phyloP scores from a whole-genome alignment of 306 rosid species.

The Corylus avellana region DNA sequence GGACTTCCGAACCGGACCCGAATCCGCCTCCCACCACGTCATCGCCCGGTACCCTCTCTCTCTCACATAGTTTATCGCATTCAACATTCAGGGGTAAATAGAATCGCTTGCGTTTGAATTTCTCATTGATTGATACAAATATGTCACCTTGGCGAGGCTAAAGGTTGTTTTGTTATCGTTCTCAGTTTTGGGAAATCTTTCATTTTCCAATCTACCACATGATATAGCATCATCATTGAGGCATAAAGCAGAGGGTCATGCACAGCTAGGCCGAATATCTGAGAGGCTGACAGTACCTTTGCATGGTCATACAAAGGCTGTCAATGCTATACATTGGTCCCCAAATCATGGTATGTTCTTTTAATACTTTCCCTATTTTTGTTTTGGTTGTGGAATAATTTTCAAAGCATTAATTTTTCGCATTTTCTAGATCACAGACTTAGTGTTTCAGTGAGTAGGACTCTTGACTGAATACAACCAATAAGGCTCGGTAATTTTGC shows the following conservation, averaged over 20 bases:
- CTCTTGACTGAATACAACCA: not conserved
- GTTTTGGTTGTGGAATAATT: too few relatives aligned
- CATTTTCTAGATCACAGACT: too few relatives aligned
- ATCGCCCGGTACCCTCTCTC: slow-evolving; percentile 42
- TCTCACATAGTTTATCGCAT: not conserved
- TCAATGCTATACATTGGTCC: slow-evolving; percentile 81
- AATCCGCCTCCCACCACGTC: slow-evolving; percentile 32
- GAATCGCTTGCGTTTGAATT: slow-evolving; percentile 3
- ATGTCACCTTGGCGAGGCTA: not conserved
- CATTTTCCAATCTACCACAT: slow-evolving; percentile 50
- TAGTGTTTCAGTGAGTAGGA: not conserved
- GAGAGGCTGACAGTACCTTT: slow-evolving; percentile 54
- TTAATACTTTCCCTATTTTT: not conserved
- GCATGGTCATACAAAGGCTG: slow-evolving; percentile 62
- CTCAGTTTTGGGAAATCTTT: slow-evolving; percentile 58
- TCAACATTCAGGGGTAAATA: not conserved
- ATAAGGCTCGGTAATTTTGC: not conserved
- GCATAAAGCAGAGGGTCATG: slow-evolving; percentile 40
- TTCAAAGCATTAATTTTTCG: too few relatives aligned
- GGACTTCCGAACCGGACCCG: slow-evolving; percentile 29
- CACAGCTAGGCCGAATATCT: slow-evolving; percentile 31
- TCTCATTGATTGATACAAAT: slow-evolving; percentile 9
- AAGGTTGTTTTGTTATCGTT: slow-evolving; percentile 22
- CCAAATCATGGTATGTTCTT: slow-evolving; percentile 58
- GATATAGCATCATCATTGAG: slow-evolving; percentile 57